Evolutionary conservation across 1,139 yeast genomes (phyloP).

Genomic region (Hyphopichia burtonii): DNA sequence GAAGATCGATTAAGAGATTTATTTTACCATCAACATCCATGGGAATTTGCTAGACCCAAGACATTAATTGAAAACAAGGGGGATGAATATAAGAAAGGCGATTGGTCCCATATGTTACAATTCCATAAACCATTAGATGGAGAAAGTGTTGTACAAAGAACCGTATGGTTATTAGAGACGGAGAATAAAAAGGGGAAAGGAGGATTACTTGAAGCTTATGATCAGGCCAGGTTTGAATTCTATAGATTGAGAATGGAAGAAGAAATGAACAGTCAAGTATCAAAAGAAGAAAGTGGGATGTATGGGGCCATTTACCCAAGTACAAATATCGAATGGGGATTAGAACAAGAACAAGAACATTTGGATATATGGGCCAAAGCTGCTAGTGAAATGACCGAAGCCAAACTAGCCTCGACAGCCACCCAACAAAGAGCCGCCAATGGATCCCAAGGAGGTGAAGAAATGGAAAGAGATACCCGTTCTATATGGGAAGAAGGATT

Average conservation of each 20-base stretch:
- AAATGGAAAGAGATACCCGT: constrained; percentile 11
- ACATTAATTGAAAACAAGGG: constrained; percentile 75
- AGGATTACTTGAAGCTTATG: constrained; percentile 64
- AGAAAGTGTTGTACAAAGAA: constrained; percentile 90
- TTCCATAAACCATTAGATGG: constrained; percentile 78
- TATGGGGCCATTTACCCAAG: constrained; percentile 73
- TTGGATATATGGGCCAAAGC: constrained; percentile 72
- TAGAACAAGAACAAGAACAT: constrained; percentile 66
- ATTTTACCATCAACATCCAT: constrained; percentile 92
- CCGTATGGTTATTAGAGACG: constrained; percentile 62
- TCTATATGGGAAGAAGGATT: constrained; percentile 26
- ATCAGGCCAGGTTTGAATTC: constrained; percentile 83
- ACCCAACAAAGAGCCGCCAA: constrained; percentile 22
- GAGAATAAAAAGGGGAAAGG: constrained; percentile 24
- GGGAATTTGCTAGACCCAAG: constrained; percentile 97
- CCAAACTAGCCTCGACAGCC: constrained; percentile 42
- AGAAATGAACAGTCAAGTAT: constrained; percentile 72
- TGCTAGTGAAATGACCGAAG: constrained; percentile 61
- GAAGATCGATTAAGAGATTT: constrained; percentile 83
- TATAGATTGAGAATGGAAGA: constrained; percentile 82
- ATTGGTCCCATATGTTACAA: constrained; percentile 83
- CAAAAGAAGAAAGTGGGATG: constrained; percentile 83
- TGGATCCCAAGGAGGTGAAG: constrained; percentile 25
- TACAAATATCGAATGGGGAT: constrained; percentile 64
- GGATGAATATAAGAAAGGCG: constrained; percentile 48